Conservation (phyloP, 2,329 filamentous ascomycete genomes). For the Acrocalymma vagum region DNA sequence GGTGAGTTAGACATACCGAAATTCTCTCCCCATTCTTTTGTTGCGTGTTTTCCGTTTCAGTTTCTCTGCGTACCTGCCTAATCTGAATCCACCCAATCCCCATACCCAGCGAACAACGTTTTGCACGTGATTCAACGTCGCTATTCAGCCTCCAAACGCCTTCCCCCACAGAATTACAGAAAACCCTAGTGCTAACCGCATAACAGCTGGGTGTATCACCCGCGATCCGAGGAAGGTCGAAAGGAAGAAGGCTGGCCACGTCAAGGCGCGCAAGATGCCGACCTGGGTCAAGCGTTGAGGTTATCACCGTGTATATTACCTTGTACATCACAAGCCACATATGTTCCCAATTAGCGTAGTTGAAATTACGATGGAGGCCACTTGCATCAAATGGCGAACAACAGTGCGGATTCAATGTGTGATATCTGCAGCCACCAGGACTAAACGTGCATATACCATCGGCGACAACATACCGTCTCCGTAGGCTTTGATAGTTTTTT, state of each 20-base stretch:
- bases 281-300: slow-evolving; percentile 89
- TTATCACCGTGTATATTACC: slow-evolving; percentile 33
- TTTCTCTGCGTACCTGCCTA: slow-evolving; percentile 1
- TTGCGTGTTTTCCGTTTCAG: slow-evolving; percentile 4
- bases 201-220: slow-evolving; percentile 86
- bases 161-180: slow-evolving; percentile 14
- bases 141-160: slow-evolving; percentile 12
- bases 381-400: too few species aligned
- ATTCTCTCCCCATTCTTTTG: slow-evolving; percentile 13
- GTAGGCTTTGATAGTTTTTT: too few species aligned
- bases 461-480: too few species aligned
- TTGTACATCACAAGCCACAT: slow-evolving; percentile 19
- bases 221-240: slow-evolving; percentile 92
- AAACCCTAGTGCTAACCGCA: slow-evolving; percentile 52
- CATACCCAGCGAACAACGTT: not conserved
- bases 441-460: too few species aligned
- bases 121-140: slow-evolving; percentile 12
- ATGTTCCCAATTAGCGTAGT: slow-evolving; percentile 23
- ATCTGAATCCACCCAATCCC: not conserved
- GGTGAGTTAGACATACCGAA: slow-evolving; percentile 67
- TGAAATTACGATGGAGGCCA: slow-evolving; percentile 19
- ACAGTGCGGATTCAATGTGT: too few species aligned
- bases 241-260: slow-evolving; percentile 95
- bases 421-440: too few species aligned
- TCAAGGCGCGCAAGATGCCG: slow-evolving; percentile 98